Percentiles rank a stretch among this genome's conserved stretches.
Conservation (phyloP, 2,329 filamentous ascomycete genomes). For the Alternaria atra region DNA sequence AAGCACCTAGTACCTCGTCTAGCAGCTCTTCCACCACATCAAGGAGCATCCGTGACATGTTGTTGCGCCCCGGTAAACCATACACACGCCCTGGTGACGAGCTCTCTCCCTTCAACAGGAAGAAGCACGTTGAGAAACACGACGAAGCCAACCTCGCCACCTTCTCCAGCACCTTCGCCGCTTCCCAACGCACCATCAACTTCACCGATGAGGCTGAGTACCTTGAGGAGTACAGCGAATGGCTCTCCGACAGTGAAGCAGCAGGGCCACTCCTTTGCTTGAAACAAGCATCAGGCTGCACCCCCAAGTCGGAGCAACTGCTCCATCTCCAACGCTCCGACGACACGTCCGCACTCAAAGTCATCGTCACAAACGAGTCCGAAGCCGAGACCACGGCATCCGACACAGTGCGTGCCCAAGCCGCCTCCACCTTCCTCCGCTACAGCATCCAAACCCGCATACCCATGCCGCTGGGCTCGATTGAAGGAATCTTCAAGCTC, state of each 20-base stretch:
- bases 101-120: conserved; percentile 26
- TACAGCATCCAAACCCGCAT: conserved; percentile 28
- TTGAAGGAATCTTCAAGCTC: conserved; percentile 38
- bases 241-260: conserved; percentile 16
- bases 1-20: conserved; percentile 17
- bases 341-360: conserved; percentile 3
- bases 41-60: conserved; percentile 33
- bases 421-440: conserved; percentile 30
- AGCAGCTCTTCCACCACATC: conserved; percentile 26
- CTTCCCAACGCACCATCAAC: conserved; percentile 31
- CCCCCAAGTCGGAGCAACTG: conserved; percentile 33
- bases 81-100: conserved; percentile 25
- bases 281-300: conserved; percentile 40
- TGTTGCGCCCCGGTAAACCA: conserved; percentile 32
- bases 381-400: conserved; percentile 7
- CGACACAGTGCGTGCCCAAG: conserved; percentile 1
- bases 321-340: conserved; percentile 27
- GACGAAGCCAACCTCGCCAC: conserved; percentile 21
- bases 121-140: conserved; percentile 24
- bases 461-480: conserved; percentile 35
- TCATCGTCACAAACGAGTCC: conserved; percentile 3
- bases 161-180: conserved; percentile 29
- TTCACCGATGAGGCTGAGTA: conserved; percentile 38
- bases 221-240: conserved; percentile 20
- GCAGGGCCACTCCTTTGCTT: conserved; percentile 33